A percentile compares a stretch with the other conserved stretches of the same genome.
Conservation (phyloP, 139 green algal genomes). For the Picochlorum sp. region DNA sequence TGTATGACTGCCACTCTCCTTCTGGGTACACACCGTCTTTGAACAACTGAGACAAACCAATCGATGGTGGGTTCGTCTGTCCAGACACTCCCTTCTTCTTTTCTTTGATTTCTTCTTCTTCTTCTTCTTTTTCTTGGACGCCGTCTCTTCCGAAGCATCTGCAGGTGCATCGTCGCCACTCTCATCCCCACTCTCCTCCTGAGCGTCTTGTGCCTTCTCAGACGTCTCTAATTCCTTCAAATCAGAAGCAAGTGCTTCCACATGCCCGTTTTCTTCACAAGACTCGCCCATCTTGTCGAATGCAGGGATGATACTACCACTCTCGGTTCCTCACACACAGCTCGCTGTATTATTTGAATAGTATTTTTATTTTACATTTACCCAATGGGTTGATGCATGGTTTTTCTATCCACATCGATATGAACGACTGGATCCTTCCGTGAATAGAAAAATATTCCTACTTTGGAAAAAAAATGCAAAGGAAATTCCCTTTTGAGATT, state of each 20-base stretch:
- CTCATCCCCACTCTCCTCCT: slow-evolving; percentile 22
- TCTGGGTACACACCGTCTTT: slow-evolving; percentile 65
- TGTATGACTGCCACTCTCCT: slow-evolving; percentile 78
- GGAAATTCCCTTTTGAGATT: too few relatives aligned
- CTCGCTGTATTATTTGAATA: slow-evolving; percentile 21
- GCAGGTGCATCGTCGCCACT: slow-evolving; percentile 17
- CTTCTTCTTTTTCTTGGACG: slow-evolving; percentile 49
- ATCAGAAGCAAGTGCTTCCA: neutral
- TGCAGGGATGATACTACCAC: slow-evolving; percentile 10
- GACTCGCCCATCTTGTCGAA: slow-evolving; percentile 32
- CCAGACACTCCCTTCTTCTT: slow-evolving; percentile 23
- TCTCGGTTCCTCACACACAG: neutral
- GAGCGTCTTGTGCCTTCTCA: slow-evolving; percentile 5
- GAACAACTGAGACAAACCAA: slow-evolving; percentile 85
- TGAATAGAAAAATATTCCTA: too few relatives aligned
- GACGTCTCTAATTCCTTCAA: neutral
- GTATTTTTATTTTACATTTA: neutral
- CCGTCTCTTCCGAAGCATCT: slow-evolving; percentile 21
- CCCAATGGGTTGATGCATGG: too few relatives aligned
- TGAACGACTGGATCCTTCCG: too few relatives aligned
- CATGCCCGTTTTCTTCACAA: slow-evolving; percentile 44
- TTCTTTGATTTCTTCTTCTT: slow-evolving; percentile 43
- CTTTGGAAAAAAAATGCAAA: too few relatives aligned
- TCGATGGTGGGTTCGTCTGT: slow-evolving; percentile 70
- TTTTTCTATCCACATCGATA: too few relatives aligned